Evolutionary conservation across 441 rosid species (phyloP).

Genomic region (Croton laevigatus): DNA sequence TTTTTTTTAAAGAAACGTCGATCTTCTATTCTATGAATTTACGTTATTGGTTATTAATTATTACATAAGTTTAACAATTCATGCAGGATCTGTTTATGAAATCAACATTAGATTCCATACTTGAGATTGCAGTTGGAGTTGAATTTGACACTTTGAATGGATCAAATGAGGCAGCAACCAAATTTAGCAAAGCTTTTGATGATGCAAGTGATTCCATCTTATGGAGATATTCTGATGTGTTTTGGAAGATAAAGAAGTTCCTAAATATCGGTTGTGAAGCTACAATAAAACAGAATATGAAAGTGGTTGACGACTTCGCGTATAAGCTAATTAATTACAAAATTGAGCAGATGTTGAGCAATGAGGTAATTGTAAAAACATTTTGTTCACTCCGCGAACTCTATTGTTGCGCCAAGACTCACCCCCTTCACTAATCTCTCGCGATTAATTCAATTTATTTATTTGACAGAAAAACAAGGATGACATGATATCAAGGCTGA

Average conservation of each 20-base stretch:
- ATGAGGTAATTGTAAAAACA: no score
- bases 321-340: slow-evolving; percentile 46
- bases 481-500: slow-evolving; percentile 48
- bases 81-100: slow-evolving; percentile 50
- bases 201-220: slow-evolving; percentile 47
- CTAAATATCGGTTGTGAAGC: slow-evolving; percentile 54
- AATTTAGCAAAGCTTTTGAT: slow-evolving; percentile 45
- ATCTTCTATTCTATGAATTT: no score
- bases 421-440: no score
- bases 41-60: no score
- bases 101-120: slow-evolving; percentile 51
- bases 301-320: slow-evolving; percentile 35
- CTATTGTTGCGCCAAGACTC: no score
- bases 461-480: slow-evolving; percentile 37
- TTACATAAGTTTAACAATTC: background rate
- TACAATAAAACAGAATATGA: slow-evolving; percentile 31
- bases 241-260: slow-evolving; percentile 41
- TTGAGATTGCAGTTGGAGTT: slow-evolving; percentile 46
- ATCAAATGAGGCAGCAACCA: slow-evolving; percentile 40
- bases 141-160: slow-evolving; percentile 49
- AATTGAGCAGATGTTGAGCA: slow-evolving; percentile 43
- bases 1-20: no score
- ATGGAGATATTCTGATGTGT: slow-evolving; percentile 41
- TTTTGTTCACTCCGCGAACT: no score
- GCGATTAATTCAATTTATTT: no score